Conservation (phyloP, 805 yeast genomes). For the Wickerhamomyces rabaulensis region DNA sequence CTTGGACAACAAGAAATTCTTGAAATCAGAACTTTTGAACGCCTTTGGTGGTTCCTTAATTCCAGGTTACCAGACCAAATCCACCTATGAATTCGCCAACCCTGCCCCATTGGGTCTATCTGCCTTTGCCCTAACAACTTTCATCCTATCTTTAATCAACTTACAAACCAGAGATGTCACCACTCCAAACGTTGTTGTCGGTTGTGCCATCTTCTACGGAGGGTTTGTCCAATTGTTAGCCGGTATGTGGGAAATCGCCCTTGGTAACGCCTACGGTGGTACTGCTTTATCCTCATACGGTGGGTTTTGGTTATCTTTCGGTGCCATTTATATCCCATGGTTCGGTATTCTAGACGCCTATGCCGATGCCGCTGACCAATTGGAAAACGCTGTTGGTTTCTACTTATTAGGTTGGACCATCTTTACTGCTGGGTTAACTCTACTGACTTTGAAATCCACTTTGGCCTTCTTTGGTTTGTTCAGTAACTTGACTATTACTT, state of each 20-base stretch:
- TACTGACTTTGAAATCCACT: slow-evolving; percentile 45
- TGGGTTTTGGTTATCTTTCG: slow-evolving; percentile 64
- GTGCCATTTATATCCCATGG: slow-evolving; percentile 48
- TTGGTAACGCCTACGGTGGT: slow-evolving; percentile 64
- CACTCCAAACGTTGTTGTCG: slow-evolving; percentile 52
- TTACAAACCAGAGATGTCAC: slow-evolving; percentile 52
- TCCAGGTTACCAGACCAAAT: slow-evolving; percentile 47
- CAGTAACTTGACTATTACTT: slow-evolving; percentile 41
- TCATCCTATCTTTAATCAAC: slow-evolving; percentile 51
- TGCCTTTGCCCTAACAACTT: slow-evolving; percentile 59
- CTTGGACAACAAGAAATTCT: slow-evolving; percentile 22
- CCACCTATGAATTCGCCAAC: slow-evolving; percentile 50
- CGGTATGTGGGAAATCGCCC: slow-evolving; percentile 64
- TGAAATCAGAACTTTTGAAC: slow-evolving; percentile 42
- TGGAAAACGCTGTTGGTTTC: slow-evolving; percentile 45
- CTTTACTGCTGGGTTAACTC: slow-evolving; percentile 42
- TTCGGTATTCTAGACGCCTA: slow-evolving; percentile 46
- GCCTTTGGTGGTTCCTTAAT: slow-evolving; percentile 74
- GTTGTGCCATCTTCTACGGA: slow-evolving; percentile 59
- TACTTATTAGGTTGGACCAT: slow-evolving; percentile 50
- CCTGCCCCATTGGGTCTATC: slow-evolving; percentile 62
- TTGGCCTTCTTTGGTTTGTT: slow-evolving; percentile 43
- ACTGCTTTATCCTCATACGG: slow-evolving; percentile 36
- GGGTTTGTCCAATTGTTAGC: slow-evolving; percentile 56
- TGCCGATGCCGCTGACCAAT: slow-evolving; percentile 31